phyloP scores from a whole-genome alignment of 495 filamentous ascomycete genomes.

The Neurospora tetrasperma region DNA sequence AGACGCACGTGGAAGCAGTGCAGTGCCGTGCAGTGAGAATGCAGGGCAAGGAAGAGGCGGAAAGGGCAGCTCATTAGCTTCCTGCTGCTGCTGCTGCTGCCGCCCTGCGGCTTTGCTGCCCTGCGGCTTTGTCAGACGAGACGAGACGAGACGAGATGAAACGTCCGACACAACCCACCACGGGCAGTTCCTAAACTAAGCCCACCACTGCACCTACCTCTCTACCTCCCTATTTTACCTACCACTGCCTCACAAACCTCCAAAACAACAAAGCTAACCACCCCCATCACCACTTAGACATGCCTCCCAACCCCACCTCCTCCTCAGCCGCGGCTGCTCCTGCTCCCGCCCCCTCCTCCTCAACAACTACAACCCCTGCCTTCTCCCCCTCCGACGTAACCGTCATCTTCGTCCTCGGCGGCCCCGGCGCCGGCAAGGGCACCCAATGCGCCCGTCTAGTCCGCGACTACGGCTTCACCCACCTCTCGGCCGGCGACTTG shows the following conservation, averaged over 20 bases:
- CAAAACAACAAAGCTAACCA: background rate
- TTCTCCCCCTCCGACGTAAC: constrained; percentile 74
- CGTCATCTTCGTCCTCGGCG: constrained; percentile 79
- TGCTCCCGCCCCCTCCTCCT: constrained; percentile 33
- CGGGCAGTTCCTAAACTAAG: background rate
- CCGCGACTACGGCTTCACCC: constrained; percentile 79
- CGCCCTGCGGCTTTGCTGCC: background rate
- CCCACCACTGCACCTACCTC: background rate
- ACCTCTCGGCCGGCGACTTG: constrained; percentile 88
- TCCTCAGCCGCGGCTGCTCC: constrained; percentile 18
- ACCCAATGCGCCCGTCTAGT: constrained; percentile 87
- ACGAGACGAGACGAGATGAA: background rate
- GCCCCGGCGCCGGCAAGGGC: constrained; percentile 69
- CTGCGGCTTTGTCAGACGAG: background rate
- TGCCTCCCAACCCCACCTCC: constrained; percentile 8
- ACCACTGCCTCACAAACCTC: no score
- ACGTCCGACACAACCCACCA: background rate
- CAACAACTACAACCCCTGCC: constrained; percentile 52
- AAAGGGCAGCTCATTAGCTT: no score
- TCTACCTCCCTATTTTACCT: background rate
- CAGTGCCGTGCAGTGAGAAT: background rate
- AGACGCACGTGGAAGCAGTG: background rate
- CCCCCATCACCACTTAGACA: constrained; percentile 2
- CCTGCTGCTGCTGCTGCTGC: no score
- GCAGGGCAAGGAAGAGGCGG: background rate